Conservation (phyloP, 805 yeast genomes). For the Spathaspora gorwiae region DNA sequence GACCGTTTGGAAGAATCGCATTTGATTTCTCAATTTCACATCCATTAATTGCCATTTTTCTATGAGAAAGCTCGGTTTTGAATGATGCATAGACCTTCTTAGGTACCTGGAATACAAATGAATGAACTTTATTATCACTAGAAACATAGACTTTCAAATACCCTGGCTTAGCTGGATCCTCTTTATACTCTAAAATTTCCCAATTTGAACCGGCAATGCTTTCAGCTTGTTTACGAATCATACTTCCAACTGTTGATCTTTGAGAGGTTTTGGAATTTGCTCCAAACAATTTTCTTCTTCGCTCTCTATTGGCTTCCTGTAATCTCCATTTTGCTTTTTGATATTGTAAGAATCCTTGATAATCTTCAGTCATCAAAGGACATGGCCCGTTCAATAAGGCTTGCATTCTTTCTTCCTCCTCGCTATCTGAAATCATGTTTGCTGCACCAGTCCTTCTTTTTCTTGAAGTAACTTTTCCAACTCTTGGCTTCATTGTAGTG, state of each 20-base stretch:
- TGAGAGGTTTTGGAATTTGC: slow-evolving; percentile 46
- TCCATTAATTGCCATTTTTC: slow-evolving; percentile 32
- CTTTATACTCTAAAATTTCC: slow-evolving; percentile 75
- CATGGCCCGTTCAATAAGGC: slow-evolving; percentile 47
- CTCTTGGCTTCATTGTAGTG: slow-evolving; percentile 24
- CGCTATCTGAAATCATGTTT: slow-evolving; percentile 20
- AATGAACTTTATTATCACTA: slow-evolving; percentile 63
- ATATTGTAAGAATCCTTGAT: slow-evolving; percentile 61
- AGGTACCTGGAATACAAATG: slow-evolving; percentile 68
- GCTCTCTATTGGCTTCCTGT: slow-evolving; percentile 65
- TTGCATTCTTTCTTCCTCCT: slow-evolving; percentile 48
- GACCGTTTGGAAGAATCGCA: slow-evolving; percentile 69
- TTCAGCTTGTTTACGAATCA: slow-evolving; percentile 77
- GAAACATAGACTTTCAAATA: slow-evolving; percentile 66
- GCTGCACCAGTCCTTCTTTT: slow-evolving; percentile 36
- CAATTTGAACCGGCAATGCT: slow-evolving; percentile 72
- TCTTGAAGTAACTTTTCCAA: slow-evolving; percentile 44
- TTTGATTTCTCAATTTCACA: slow-evolving; percentile 56
- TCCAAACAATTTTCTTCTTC: slow-evolving; percentile 81
- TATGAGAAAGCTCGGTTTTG: slow-evolving; percentile 43
- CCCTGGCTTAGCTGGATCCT: slow-evolving; percentile 59
- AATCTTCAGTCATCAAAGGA: slow-evolving; percentile 66
- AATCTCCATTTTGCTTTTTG: slow-evolving; percentile 86
- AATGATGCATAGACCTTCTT: slow-evolving; percentile 68
- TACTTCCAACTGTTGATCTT: slow-evolving; percentile 58